These are phyloP conservation scores for Amanita pallidorosea DNA, from an alignment of 768 basidiomycete genomes.

Conservation along the genomic window DNA sequence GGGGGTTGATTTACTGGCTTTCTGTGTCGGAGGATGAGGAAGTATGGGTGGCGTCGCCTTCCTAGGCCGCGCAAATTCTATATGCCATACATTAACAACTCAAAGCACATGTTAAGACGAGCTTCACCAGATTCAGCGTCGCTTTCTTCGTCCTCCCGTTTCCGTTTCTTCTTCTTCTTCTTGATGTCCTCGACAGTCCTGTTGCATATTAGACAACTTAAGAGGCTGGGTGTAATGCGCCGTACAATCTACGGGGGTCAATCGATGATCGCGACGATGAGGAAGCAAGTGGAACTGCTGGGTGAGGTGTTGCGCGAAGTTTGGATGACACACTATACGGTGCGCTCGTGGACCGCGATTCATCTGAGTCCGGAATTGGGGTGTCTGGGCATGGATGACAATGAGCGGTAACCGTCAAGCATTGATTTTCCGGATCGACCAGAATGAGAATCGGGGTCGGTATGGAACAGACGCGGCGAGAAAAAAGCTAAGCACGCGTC, in stretches of 20 bases:
- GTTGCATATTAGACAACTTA: conserved; percentile 5
- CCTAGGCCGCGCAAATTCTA: conserved; percentile 42
- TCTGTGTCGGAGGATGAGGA: conserved; percentile 30
- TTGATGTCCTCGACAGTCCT: conserved; percentile 41
- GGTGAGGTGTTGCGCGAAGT: conserved; percentile 36
- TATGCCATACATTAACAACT: conserved; percentile 2
- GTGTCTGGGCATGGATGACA: conserved; percentile 14
- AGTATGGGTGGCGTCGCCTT: conserved; percentile 49
- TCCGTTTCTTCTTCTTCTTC: conserved; percentile 83
- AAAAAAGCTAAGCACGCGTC: conserved; percentile 1
- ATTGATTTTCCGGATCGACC: too few species aligned
- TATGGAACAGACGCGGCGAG: background rate
- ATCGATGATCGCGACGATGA: conserved; percentile 43
- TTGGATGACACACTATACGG: conserved; percentile 24
- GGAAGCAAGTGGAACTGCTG: conserved; percentile 30
- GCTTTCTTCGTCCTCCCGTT: conserved; percentile 64
- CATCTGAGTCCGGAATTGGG: conserved; percentile 42
- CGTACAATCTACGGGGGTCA: conserved; percentile 57
- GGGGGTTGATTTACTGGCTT: conserved; percentile 43
- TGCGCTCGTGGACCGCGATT: conserved; percentile 27
- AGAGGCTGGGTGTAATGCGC: conserved; percentile 5
- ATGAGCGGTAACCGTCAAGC: too few species aligned
- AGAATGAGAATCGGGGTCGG: background rate
- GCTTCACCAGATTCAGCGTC: conserved; percentile 51
- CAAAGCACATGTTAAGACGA: background rate